Percentiles rank a stretch among this genome's conserved stretches.
Conservation (phyloP, 2,329 filamentous ascomycete species). For the Phialocephala sp. region DNA sequence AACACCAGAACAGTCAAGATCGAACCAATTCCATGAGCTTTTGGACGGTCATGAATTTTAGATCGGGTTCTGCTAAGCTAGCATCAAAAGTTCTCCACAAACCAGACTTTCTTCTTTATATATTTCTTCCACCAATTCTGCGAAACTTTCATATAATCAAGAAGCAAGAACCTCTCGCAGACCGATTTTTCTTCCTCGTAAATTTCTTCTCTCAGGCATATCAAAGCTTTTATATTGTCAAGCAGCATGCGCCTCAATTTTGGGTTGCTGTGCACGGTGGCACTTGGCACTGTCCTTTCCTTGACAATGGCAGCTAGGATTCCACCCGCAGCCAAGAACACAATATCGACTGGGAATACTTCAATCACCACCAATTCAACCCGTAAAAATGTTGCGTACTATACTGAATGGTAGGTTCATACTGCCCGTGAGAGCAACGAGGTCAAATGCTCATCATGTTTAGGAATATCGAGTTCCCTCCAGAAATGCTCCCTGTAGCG, state of each 20-base stretch:
- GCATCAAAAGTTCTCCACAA: too few relatives aligned
- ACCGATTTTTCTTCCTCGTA: too few relatives aligned
- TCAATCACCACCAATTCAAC: too few relatives aligned
- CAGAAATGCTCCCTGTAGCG: conserved; percentile 70
- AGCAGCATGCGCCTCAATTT: not conserved
- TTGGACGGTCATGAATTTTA: too few relatives aligned
- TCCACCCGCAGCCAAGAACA: not conserved
- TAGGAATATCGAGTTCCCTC: conserved; percentile 48
- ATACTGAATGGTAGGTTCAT: conserved; percentile 1
- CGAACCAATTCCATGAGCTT: not conserved
- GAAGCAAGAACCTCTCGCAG: too few relatives aligned
- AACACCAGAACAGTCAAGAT: not conserved
- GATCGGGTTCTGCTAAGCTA: too few relatives aligned
- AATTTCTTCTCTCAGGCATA: too few relatives aligned
- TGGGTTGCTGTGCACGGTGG: not conserved
- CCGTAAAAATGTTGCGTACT: not conserved
- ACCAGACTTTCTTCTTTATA: too few relatives aligned
- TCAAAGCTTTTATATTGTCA: not conserved
- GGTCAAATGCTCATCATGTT: too few relatives aligned
- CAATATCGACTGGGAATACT: too few relatives aligned
- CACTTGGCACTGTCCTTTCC: not conserved
- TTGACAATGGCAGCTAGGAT: not conserved
- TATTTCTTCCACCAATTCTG: too few relatives aligned
- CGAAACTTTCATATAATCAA: too few relatives aligned
- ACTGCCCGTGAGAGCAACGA: not conserved